A percentile compares a stretch with the other conserved stretches of the same genome.
Conservation (phyloP, 2,329 filamentous ascomycete genomes). For the Aschersonia sp. region DNA sequence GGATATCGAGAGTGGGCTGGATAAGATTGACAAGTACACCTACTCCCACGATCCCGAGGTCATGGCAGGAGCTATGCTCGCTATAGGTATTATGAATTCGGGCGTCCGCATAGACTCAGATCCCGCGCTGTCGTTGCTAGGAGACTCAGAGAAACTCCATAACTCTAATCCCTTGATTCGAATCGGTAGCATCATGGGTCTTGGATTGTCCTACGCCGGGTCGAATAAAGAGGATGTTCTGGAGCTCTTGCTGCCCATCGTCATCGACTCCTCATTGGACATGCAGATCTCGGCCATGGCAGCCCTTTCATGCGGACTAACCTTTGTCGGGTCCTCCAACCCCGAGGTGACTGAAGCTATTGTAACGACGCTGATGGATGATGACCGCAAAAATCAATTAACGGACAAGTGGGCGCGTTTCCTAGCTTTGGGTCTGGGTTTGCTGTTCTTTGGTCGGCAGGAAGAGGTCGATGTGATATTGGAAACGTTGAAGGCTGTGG, state of each 20-base stretch:
- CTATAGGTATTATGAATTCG: conserved; percentile 90
- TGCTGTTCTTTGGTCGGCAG: conserved; percentile 91
- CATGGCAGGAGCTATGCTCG: conserved; percentile 80
- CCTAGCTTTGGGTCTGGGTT: conserved; percentile 80
- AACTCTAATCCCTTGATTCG: conserved; percentile 65
- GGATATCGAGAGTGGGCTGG: conserved; percentile 83
- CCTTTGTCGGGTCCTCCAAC: conserved; percentile 87
- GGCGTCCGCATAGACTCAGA: conserved; percentile 83
- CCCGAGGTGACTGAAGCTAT: conserved; percentile 85
- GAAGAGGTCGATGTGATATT: conserved; percentile 98
- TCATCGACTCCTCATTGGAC: conserved; percentile 67
- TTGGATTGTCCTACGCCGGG: conserved; percentile 86
- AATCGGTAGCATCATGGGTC: conserved; percentile 84
- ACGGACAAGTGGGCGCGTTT: conserved; percentile 99
- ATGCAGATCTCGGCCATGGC: conserved; percentile 98
- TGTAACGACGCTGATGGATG: conserved; percentile 82
- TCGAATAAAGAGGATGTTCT: conserved; percentile 85
- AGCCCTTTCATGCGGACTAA: conserved; percentile 73
- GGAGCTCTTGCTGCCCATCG: conserved; percentile 72
- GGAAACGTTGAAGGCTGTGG: conserved; percentile 91
- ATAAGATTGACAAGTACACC: conserved; percentile 90
- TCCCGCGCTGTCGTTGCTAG: conserved; percentile 74
- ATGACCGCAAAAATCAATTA: conserved; percentile 76
- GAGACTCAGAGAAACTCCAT: conserved; percentile 65
- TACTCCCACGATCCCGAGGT: conserved; percentile 69